Evolutionary conservation across 805 yeast species (phyloP), one percentile per base, ranked within the genome.

Genomic region (Yamadazyma ubonensis): DNA sequence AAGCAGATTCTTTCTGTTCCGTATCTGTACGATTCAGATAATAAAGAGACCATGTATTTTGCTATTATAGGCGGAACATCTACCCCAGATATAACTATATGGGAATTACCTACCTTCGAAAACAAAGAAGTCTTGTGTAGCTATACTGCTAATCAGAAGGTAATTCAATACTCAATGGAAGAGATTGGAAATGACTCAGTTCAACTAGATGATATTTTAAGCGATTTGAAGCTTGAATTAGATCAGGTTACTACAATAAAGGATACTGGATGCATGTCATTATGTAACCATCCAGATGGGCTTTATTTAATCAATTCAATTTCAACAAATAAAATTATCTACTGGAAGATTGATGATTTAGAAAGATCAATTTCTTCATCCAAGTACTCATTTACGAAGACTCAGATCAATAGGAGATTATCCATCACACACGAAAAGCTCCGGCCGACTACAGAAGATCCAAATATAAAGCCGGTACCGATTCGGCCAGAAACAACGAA

Each of bases 101-200:
- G 96, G 93, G 91, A 86, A 52, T 69, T 86, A 9, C 79, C 86
- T 6, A 70, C 73, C 17, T 65, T 77, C 14, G 78, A 75, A 33
- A 84, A 95, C 51, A 65, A 71, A 30, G 58, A 61, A 40, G 49
- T 65, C 1, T 53, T 54, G 19, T 49, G 57, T 27, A 19, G 41
- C 11, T 41, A 38, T 27, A 20, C 14, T 1, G 14, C 25, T 5
- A 29, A 19, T 4, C 44, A 38, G 6, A 31, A 8, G 3, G 32
- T 42, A 15, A 61, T 52, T 33, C 49, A 46, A 15, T 65, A 62
- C 44, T 29, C 36, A 6, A 41, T 57, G 22, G 52, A 46, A 17
- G 63, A 61, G 28, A 33, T 61, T 14, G 21, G 15, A n/a, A 15
- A 19, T 61, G 54, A 31, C 37, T 47, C 37, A 25, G 21, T 26